phyloP scores from a whole-genome alignment of 2,329 filamentous ascomycete species.

The Nannizziopsis arthrosporioides region DNA sequence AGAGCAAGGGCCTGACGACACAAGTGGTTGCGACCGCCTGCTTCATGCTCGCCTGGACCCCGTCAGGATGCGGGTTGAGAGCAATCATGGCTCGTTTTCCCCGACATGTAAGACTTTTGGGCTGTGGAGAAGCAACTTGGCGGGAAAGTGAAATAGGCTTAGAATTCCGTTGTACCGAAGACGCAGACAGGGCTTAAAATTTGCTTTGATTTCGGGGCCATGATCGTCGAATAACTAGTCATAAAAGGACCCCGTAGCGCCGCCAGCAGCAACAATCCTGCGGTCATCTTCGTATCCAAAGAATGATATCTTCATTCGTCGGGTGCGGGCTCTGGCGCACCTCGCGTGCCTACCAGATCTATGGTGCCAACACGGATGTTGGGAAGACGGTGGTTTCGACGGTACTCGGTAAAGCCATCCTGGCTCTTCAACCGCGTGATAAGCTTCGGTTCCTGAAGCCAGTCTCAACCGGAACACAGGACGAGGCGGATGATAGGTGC shows the following conservation, averaged over 20 bases:
- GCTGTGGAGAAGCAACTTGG: too few species aligned
- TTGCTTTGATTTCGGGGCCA: too few species aligned
- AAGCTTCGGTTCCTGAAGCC: slow-evolving; percentile 60
- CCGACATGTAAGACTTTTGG: too few species aligned
- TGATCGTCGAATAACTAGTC: background rate
- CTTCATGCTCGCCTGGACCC: too few species aligned
- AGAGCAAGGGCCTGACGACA: too few species aligned
- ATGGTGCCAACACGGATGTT: slow-evolving; percentile 72
- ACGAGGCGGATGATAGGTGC: slow-evolving; percentile 61
- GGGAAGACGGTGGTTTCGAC: slow-evolving; percentile 76
- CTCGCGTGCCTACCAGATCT: slow-evolving; percentile 61
- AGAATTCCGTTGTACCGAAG: too few species aligned
- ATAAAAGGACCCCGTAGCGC: background rate
- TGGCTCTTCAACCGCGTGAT: slow-evolving; percentile 32
- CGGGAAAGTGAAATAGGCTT: too few species aligned
- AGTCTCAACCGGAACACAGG: slow-evolving; percentile 60
- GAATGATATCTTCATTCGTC: slow-evolving; percentile 22
- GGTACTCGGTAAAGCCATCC: slow-evolving; percentile 53
- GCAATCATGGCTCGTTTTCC: too few species aligned
- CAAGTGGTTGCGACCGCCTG: too few species aligned
- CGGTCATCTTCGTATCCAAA: background rate
- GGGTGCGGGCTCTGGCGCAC: slow-evolving; percentile 56
- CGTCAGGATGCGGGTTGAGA: too few species aligned
- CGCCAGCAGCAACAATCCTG: background rate
- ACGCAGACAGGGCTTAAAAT: too few species aligned